phyloP scores from a whole-genome alignment of 2,329 filamentous ascomycete species.

The Hypoxylon sp. region DNA sequence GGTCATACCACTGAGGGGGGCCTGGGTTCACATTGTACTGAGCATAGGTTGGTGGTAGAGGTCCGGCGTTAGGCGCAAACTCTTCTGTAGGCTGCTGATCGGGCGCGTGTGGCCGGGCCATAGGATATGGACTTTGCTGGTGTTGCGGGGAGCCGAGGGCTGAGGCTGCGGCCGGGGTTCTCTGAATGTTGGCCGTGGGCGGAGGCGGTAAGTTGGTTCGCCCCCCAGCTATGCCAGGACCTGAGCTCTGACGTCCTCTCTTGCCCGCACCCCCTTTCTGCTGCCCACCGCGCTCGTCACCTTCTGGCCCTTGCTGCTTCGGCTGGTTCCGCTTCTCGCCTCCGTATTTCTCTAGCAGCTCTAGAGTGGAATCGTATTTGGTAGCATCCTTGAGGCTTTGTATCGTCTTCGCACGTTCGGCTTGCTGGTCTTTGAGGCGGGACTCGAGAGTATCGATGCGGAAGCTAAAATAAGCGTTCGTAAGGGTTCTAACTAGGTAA shows the following conservation, averaged over 20 bases:
- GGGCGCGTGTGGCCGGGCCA: constrained; percentile 35
- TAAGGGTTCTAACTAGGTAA: constrained; percentile 72
- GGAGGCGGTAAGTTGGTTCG: constrained; percentile 65
- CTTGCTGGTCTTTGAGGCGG: constrained; percentile 76
- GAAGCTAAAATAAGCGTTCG: constrained; percentile 80
- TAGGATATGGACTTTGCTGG: constrained; percentile 27
- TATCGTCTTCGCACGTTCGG: constrained; percentile 85
- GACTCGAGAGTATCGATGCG: constrained; percentile 74
- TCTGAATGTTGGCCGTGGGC: constrained; percentile 68
- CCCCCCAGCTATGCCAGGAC: constrained; percentile 35
- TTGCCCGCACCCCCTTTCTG: constrained; percentile 40
- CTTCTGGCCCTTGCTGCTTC: constrained; percentile 40
- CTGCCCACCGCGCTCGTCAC: constrained; percentile 30
- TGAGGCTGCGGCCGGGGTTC: constrained; percentile 44
- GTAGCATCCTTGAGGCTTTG: constrained; percentile 94
- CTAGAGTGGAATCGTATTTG: constrained; percentile 92
- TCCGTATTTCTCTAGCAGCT: constrained; percentile 94
- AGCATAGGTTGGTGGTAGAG: constrained; percentile 36
- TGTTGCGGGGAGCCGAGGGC: constrained; percentile 43
- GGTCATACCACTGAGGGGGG: constrained; percentile 85
- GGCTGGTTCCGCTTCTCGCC: constrained; percentile 56
- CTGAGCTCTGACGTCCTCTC: constrained; percentile 41
- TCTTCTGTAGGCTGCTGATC: constrained; percentile 61
- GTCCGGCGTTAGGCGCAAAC: constrained; percentile 78
- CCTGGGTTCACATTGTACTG: constrained; percentile 42